Percentiles rank a stretch among this genome's conserved stretches.
phyloP scores from a whole-genome alignment of 1,284 basidiomycete genomes.

The Apiotrichum akiyoshidainum region DNA sequence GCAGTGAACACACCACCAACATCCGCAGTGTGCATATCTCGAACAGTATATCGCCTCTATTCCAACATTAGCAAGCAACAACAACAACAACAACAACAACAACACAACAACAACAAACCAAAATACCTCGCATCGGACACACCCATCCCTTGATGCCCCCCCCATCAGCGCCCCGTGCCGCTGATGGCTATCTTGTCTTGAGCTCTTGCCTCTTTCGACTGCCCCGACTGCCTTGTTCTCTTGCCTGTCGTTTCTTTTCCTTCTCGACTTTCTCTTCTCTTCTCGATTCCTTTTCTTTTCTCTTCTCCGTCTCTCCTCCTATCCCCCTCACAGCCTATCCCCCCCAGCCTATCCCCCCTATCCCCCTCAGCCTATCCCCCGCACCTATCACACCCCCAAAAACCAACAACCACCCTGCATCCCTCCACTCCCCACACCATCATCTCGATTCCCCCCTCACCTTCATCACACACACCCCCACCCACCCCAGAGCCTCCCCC shows the following conservation, averaged over 20 bases:
- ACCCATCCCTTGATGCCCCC: conserved; percentile 1
- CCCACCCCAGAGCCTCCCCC: not conserved
- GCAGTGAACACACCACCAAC: not conserved
- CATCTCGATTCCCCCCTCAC: not conserved
- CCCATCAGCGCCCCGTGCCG: not conserved
- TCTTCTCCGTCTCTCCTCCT: not conserved
- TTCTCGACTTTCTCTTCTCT: not conserved
- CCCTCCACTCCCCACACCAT: not conserved
- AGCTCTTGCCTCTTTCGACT: too few species aligned
- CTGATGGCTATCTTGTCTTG: too few species aligned
- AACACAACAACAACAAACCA: not conserved
- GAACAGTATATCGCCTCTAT: conserved; percentile 3
- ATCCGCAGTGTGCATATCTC: not conserved
- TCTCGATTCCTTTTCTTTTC: not conserved
- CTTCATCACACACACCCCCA: not conserved
- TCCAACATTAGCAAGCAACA: too few species aligned
- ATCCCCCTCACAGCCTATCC: not conserved
- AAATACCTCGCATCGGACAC: conserved; percentile 17
- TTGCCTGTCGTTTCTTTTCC: not conserved
- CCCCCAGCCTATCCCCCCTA: not conserved
- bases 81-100: not conserved
- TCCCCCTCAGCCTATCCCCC: not conserved
- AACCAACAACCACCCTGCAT: conserved; percentile 9
- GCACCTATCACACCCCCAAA: too few species aligned
- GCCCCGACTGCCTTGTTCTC: not conserved